Percentiles rank a stretch among this genome's conserved stretches.
Evolutionary conservation across 768 basidiomycete species (phyloP).

Genomic region (Termitomyces sp.): DNA sequence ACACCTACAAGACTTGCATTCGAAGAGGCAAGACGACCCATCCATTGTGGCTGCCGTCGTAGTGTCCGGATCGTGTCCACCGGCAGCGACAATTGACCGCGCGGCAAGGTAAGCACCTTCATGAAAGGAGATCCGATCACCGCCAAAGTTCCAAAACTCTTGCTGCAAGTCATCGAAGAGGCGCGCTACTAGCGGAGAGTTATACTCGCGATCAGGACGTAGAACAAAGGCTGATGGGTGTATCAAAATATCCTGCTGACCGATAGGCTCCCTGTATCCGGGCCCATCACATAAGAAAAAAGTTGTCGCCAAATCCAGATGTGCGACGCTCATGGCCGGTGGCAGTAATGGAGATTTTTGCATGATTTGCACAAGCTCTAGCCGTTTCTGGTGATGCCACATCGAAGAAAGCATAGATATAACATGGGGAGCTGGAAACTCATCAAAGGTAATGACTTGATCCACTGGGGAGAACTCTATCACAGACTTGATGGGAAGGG

Average conservation of each 20-base stretch:
- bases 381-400: conserved; percentile 11
- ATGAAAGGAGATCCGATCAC: conserved; percentile 14
- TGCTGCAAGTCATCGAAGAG: conserved; percentile 18
- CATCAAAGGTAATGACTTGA: conserved; percentile 9
- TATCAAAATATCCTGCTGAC: conserved; percentile 12
- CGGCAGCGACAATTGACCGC: conserved; percentile 9
- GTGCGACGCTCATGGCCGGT: background rate
- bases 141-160: conserved; percentile 17
- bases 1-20: conserved; percentile 17
- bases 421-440: conserved; percentile 11
- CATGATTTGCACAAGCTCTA: conserved; percentile 14
- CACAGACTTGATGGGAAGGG: conserved; percentile 14
- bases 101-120: conserved; percentile 15
- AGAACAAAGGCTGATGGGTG: conserved; percentile 13
- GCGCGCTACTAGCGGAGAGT: conserved; percentile 7
- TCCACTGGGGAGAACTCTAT: conserved; percentile 13
- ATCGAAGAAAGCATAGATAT: conserved; percentile 8
- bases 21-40: conserved; percentile 16
- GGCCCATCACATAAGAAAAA: conserved; percentile 15
- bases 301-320: conserved; percentile 21
- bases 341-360: conserved; percentile 8
- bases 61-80: conserved; percentile 18
- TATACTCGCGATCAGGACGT: conserved; percentile 6
- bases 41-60: conserved; percentile 21
- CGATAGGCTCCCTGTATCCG: conserved; percentile 13